Conservation (phyloP, 495 filamentous ascomycete species). For the Aspergillus ellipticus region DNA sequence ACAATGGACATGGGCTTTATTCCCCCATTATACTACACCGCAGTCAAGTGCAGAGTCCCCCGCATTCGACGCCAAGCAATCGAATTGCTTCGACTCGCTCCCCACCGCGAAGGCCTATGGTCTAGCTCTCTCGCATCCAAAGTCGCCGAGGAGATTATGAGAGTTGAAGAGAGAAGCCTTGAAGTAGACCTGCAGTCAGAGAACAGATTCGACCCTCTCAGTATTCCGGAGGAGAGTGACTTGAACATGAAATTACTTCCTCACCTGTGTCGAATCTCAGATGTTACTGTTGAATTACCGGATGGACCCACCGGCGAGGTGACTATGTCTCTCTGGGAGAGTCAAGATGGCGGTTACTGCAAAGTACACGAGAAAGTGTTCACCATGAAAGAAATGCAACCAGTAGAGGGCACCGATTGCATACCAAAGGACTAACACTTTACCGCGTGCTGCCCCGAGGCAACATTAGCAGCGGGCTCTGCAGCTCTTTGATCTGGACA, state of each 20-base stretch:
- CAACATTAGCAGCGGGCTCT: too few relatives aligned
- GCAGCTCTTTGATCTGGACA: too few relatives aligned
- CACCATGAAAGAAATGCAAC: not conserved
- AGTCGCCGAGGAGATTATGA: constrained; percentile 34
- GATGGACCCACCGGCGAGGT: not conserved
- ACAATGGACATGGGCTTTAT: constrained; percentile 50
- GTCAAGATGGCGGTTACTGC: not conserved
- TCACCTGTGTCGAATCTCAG: not conserved
- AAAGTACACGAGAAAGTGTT: not conserved
- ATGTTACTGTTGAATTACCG: not conserved
- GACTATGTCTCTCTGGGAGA: not conserved
- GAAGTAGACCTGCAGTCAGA: not conserved
- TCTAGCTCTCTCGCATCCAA: constrained; percentile 10
- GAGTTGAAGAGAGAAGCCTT: constrained; percentile 25
- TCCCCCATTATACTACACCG: constrained; percentile 49
- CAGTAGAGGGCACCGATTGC: too few relatives aligned
- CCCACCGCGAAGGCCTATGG: constrained; percentile 56
- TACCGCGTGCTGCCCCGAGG: too few relatives aligned
- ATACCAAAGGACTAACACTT: not conserved
- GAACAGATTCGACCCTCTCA: not conserved
- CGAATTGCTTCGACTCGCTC: constrained; percentile 26
- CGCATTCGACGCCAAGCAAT: constrained; percentile 43
- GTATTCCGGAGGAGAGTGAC: not conserved
- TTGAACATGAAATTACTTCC: not conserved
- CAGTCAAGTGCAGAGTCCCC: constrained; percentile 54